Base-by-base conservation (phyloP, 495 filamentous ascomycete species). In the Xylaria bambusicola region DNA sequence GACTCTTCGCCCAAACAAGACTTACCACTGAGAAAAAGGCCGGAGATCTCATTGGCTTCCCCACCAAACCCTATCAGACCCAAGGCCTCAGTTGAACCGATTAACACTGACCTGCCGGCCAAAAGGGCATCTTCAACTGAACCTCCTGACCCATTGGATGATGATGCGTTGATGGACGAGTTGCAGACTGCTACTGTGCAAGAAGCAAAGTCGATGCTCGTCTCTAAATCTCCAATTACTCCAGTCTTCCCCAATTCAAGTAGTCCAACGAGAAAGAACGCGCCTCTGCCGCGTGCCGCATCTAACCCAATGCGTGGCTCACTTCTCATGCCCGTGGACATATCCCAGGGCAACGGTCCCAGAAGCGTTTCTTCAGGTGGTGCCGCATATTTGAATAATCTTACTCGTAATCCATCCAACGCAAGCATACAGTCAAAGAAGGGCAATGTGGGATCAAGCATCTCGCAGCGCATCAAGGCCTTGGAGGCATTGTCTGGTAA, bases 131-230 rank as follows among this genome's bases (percentile, higher is more conserved):
- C 84, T 23, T 79, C 80, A 61, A 85, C 86, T 2, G 81, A 87
- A 61, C 83, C 85, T 18, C 58, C 63, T 18, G 64, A 83, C 86
- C 64, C 82, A 87, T 56, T 81, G 84, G 29, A 93, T 6, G 90
- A 95, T 70, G 91, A 96, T 71, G 90, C 87, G 31, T 87, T 96
- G 63, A 89, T 96, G 85, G 89, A 94, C 58, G 91, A 97, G 77
- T 77, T 96, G 51, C 89, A 89, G 62, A 88, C 84, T 35, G 92
- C 91, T 31, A 91, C 86, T 2, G 74, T 96, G 17, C 84, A 96
- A 68, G 84, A 96, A 74, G 92, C 92, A 23, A 89, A 88, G 66
- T 89, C 90, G 3, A 84, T 97, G 17, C 85, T 85, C 0, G 88
- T 96, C 7, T 86, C 88, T 1, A 92, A 92, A 68, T 91, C 92